Evolutionary conservation across 331 rosid species (phyloP).

Genomic region (Spiraea crenata): DNA sequence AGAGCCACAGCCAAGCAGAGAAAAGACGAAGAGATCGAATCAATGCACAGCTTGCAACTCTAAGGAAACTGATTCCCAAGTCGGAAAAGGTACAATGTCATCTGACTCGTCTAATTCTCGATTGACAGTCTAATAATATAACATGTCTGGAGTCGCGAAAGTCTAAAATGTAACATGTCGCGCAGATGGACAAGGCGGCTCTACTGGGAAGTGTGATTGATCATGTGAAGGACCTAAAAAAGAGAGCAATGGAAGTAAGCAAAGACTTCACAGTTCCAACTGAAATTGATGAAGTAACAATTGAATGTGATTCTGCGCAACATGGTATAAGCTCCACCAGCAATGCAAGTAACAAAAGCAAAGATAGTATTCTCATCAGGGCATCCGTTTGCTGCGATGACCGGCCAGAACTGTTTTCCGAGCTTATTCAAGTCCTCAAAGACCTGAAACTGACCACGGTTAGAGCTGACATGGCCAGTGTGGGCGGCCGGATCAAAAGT

Average conservation of each 20-base stretch:
- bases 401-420: slow-evolving; percentile 77
- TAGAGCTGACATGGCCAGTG: slow-evolving; percentile 75
- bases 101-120: neutral
- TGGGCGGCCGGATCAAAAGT: slow-evolving; percentile 78
- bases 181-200: slow-evolving; percentile 98
- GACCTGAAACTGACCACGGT: slow-evolving; percentile 62
- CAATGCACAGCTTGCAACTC: slow-evolving; percentile 88
- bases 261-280: slow-evolving; percentile 61
- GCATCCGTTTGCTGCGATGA: slow-evolving; percentile 95
- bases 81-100: slow-evolving; percentile 71
- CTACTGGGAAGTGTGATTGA: slow-evolving; percentile 87
- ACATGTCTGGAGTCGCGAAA: neutral
- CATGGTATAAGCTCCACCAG: slow-evolving; percentile 28
- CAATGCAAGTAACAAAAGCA: slow-evolving; percentile 2
- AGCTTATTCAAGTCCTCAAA: slow-evolving; percentile 73
- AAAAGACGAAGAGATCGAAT: slow-evolving; percentile 90
- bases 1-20: slow-evolving; percentile 95
- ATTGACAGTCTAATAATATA: neutral
- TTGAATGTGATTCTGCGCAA: slow-evolving; percentile 44
- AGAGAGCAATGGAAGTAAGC: slow-evolving; percentile 73
- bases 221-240: slow-evolving; percentile 80
- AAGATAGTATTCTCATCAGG: slow-evolving; percentile 40
- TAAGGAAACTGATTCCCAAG: slow-evolving; percentile 83
- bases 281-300: slow-evolving; percentile 72
- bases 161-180: neutral